Base-by-base conservation (phyloP, 768 basidiomycete genomes). In the Collybia nuda region DNA sequence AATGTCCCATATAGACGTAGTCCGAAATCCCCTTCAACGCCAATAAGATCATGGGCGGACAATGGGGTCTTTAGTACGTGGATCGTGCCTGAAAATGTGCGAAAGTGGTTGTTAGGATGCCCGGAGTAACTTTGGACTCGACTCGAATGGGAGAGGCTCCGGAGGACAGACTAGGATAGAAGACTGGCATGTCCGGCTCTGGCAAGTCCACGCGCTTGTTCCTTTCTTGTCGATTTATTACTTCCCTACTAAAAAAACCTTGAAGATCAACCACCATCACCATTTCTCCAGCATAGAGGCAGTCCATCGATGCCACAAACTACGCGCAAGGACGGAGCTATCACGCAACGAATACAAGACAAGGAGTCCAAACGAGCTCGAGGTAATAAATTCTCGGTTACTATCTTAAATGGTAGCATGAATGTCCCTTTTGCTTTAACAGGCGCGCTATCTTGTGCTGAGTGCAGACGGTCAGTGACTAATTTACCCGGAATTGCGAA, bases 361-460 rank as follows among this genome's bases (percentile, higher is more conserved):
- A 85, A 85, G 62, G 84, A 85, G 69, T 76, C 81, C 6, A 85
- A 85, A 59, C 73, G 84, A 36, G 81, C 82, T 2, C 70, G 81
- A 57, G 83, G 83, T 67, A 58, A n/a, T n/a, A 64, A 53, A 15
- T 6, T 45, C 35, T 5, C 18, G 26, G 36, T 35, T 17, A 17
- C 28, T 22, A 24, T 36, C 21, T 12, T 11, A 19, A 12, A 18
- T 12, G 23, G 9, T 24, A 9, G 52, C 18, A 17, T 35, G 17
- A 42, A 37, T 55, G 36, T 32, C 47, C 36, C 39, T 40, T 19
- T 38, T 23, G 24, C 17, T 46, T 12, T 26, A 44, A 4, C 51
- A 77, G 79, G 78, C 47, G 75, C 77, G 15, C 65, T 79, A 46
- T 79, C 77, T 4, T 85, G 84, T 61, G 84, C 84, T 2, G 84